phyloP scores from a whole-genome alignment of 129 eudicot genomes.

The Glebionis coronaria region DNA sequence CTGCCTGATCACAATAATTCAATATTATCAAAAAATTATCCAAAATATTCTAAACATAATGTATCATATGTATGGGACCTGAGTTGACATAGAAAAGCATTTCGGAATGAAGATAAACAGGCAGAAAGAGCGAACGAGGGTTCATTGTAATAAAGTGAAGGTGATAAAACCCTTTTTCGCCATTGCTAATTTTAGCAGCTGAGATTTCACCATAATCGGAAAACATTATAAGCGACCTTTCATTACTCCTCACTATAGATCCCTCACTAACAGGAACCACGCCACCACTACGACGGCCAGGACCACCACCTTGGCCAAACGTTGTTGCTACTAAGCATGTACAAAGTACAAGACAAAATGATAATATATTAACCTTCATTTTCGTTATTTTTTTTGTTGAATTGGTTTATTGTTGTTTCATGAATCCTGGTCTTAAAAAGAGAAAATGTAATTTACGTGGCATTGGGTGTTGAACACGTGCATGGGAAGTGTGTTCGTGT shows the following conservation, averaged over 20 bases:
- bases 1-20: slow-evolving; percentile 36
- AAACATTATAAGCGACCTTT: slow-evolving; percentile 43
- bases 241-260: slow-evolving; percentile 43
- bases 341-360: slow-evolving; percentile 13
- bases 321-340: slow-evolving; percentile 16
- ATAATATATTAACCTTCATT: background rate
- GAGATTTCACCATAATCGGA: slow-evolving; percentile 67
- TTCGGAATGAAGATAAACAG: slow-evolving; percentile 64
- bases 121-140: slow-evolving; percentile 67
- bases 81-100: slow-evolving; percentile 87
- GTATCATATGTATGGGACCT: slow-evolving; percentile 32
- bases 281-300: background rate
- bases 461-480: slow-evolving; percentile 30
- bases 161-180: slow-evolving; percentile 40
- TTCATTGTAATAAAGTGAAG: slow-evolving; percentile 80
- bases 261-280: slow-evolving; percentile 23
- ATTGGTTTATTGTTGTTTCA: background rate
- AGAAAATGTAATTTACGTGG: slow-evolving; percentile 26
- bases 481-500: slow-evolving; percentile 16
- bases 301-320: background rate
- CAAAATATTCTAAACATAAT: too few species aligned
- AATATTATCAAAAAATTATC: background rate
- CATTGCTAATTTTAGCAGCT: slow-evolving; percentile 46
- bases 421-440: slow-evolving; percentile 19
- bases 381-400: background rate